These are phyloP conservation scores for Melocanna baccifera DNA, from an alignment of 176 grass and related monocot species.

Conservation along the genomic window DNA sequence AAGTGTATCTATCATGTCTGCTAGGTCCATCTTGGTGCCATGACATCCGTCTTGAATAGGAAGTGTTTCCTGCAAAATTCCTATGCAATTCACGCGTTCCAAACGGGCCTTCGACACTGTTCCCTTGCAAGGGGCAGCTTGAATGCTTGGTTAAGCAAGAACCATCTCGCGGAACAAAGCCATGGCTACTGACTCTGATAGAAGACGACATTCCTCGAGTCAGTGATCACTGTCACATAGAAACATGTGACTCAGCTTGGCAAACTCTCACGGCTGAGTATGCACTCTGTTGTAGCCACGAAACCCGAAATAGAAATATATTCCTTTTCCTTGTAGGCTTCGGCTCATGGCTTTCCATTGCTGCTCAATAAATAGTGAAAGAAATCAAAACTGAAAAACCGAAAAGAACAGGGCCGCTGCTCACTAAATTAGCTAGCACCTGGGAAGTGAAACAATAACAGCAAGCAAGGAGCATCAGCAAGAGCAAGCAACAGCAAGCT, in stretches of 20 bases:
- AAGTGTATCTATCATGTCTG: neutral
- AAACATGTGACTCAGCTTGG: neutral
- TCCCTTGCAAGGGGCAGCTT: neutral
- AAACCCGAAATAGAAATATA: neutral
- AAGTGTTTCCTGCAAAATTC: neutral
- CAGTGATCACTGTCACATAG: neutral
- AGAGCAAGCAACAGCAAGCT: neutral
- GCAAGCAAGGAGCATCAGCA: neutral
- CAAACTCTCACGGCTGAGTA: neutral
- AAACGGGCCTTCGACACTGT: neutral
- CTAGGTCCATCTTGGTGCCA: neutral
- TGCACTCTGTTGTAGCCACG: neutral
- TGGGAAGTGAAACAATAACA: neutral
- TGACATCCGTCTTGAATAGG: neutral
- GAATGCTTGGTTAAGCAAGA: neutral
- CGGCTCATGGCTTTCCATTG: too few relatives aligned
- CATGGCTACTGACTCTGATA: too few relatives aligned
- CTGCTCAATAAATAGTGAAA: too few relatives aligned
- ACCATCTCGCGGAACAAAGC: neutral
- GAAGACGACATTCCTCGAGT: neutral
- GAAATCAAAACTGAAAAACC: too few relatives aligned
- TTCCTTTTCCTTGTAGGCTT: too few relatives aligned
- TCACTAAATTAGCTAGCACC: neutral
- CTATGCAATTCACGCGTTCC: neutral
- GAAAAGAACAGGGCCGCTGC: neutral